phyloP scores from a whole-genome alignment of 2,329 filamentous ascomycete genomes.

The Fusarium fujikuroi region DNA sequence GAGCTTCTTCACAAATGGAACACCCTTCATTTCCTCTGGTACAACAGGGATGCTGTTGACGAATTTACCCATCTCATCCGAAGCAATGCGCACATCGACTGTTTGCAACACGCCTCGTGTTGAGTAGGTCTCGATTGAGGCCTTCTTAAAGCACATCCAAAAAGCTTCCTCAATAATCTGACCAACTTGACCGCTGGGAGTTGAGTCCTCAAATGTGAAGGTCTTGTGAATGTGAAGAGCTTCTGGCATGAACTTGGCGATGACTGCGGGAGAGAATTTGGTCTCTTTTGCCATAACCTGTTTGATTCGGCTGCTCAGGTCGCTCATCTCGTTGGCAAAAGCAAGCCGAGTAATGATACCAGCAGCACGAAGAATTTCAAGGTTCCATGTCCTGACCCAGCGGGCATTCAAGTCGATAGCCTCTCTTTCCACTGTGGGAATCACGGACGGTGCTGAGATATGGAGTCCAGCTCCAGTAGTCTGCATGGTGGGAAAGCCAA shows the following conservation, averaged over 20 bases:
- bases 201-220: conserved; percentile 90
- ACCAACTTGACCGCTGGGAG: conserved; percentile 84
- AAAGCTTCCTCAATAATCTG: conserved; percentile 94
- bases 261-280: conserved; percentile 70
- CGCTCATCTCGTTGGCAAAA: conserved; percentile 87
- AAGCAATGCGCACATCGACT: conserved; percentile 79
- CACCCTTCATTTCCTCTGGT: conserved; percentile 77
- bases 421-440: conserved; percentile 96
- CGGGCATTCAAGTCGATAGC: conserved; percentile 96
- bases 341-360: conserved; percentile 91
- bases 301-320: conserved; percentile 72
- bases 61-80: conserved; percentile 75
- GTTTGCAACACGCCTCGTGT: conserved; percentile 89
- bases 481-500: conserved; percentile 96
- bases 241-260: conserved; percentile 77
- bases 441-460: conserved; percentile 94
- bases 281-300: conserved; percentile 56
- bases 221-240: conserved; percentile 86
- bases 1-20: conserved; percentile 82
- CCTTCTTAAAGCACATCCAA: conserved; percentile 88
- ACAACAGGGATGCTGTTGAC: conserved; percentile 89
- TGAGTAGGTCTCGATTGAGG: conserved; percentile 87
- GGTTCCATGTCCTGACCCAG: conserved; percentile 95
- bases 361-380: conserved; percentile 89
- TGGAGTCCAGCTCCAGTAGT: conserved; percentile 95